Evolutionary conservation across 768 basidiomycete species (phyloP).

Genomic region (Trichaptum fuscoviolaceum): DNA sequence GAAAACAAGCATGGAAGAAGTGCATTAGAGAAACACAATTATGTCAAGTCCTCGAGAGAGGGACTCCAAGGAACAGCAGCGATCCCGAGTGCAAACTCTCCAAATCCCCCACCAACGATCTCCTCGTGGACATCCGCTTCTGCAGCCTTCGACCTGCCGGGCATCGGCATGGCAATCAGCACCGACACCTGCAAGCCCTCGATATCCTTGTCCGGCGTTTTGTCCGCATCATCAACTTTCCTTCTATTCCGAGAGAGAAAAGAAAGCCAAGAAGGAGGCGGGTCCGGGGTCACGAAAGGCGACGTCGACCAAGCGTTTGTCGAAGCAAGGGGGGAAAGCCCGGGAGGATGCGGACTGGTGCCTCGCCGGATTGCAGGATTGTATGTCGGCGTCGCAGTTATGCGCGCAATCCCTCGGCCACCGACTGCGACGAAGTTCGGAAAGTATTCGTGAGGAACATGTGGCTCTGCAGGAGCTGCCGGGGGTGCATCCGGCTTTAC

Average conservation of each 20-base stretch:
- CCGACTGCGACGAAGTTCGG: not conserved
- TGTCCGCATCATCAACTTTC: not conserved
- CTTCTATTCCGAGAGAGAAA: not conserved
- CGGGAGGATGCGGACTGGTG: not conserved
- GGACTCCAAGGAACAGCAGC: not conserved
- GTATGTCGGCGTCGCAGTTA: not conserved
- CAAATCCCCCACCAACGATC: not conserved
- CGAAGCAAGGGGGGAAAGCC: not conserved
- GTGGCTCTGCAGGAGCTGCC: not conserved
- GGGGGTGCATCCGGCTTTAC: not conserved
- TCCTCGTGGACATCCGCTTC: not conserved
- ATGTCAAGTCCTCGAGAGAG: not conserved
- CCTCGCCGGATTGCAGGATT: not conserved
- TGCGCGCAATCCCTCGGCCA: not conserved
- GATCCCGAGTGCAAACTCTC: slow-evolving; percentile 2
- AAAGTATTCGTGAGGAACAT: not conserved
- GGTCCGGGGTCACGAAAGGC: not conserved
- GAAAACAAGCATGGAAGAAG: not conserved
- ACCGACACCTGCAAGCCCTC: slow-evolving; percentile 3
- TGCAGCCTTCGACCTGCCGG: not conserved
- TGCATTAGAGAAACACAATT: not conserved
- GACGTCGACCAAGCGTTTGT: not conserved
- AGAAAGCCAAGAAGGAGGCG: not conserved
- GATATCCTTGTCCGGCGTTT: not conserved
- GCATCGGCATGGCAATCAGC: not conserved